Evolutionary conservation across 257 asterid species (phyloP), one percentile per base, ranked within the genome.

Genomic region (Vinca minor): DNA sequence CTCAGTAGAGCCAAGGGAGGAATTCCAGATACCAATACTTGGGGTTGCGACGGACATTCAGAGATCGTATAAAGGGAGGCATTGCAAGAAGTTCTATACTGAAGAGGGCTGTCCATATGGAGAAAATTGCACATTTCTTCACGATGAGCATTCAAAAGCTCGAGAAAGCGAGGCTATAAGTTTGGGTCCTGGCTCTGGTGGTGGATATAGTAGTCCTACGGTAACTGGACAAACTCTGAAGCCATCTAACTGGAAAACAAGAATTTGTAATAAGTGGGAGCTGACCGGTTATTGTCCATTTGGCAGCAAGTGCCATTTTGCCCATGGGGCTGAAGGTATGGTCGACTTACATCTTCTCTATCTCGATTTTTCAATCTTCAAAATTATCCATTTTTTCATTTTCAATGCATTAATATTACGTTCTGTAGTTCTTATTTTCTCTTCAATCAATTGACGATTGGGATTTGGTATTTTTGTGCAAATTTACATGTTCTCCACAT

Each of bases 91-190:
- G 77, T 85, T 84, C 65, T 88, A 80, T 50, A 84, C 89, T 4
- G 94, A 88, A 71, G 96, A 88, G 69, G 96, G 95, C 2, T 88
- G 91, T 56, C 96, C 96, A 13, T 85, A 85, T 60, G 96, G 96
- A 62, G 96, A 88, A 77, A 88, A 63, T 67, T 88, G 96, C 71
- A 83, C 87, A 42, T 88, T 82, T 55, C 89, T 84, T 73, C 96
- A 88, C 1, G 96, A 88, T 32, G 94, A 86, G 70, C 92, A 85
- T 23, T 84, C 95, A 0, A 81, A 81, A 58, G 72, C 94, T 39
- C 66, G 94, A 54, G 96, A 85, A 71, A 85, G 92, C 58, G 94
- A 83, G 63, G 91, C 91, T 0, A 87, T 87, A 63, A 85, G 91
- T 77, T 77, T 87, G 80, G 85, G 84, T 20, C 91, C 94, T 0